phyloP scores from a whole-genome alignment of 2,329 filamentous ascomycete genomes.

The Arthrobotrys conoides region DNA sequence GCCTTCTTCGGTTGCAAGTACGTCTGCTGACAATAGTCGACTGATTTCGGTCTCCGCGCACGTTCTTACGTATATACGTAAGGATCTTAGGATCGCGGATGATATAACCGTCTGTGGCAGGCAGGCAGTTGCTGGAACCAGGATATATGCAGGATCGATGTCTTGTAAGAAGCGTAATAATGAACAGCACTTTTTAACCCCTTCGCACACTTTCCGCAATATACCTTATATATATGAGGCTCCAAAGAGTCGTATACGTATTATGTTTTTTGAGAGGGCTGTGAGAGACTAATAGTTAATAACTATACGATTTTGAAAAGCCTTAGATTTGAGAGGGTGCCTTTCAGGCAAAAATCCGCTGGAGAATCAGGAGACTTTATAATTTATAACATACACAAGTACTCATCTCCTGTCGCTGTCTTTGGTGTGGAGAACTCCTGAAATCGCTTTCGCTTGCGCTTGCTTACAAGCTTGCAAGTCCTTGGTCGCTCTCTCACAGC shows the following conservation, averaged over 20 bases:
- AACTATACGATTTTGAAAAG: too few species aligned
- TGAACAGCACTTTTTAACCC: slow-evolving; percentile 37
- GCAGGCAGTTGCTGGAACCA: slow-evolving; percentile 7
- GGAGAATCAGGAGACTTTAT: slow-evolving; percentile 59
- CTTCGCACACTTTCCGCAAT: slow-evolving; percentile 53
- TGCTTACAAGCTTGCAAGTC: too few species aligned
- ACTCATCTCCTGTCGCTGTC: slow-evolving; percentile 31
- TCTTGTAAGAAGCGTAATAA: neutral
- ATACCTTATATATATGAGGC: slow-evolving; percentile 10
- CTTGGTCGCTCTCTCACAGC: slow-evolving; percentile 38
- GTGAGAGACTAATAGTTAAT: too few species aligned
- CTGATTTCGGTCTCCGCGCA: slow-evolving; percentile 43
- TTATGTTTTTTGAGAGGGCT: too few species aligned
- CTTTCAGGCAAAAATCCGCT: slow-evolving; percentile 51
- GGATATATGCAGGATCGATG: slow-evolving; percentile 15
- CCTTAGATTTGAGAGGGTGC: slow-evolving; percentile 45
- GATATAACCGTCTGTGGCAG: slow-evolving; percentile 10
- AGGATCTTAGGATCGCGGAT: slow-evolving; percentile 21
- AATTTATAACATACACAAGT: slow-evolving; percentile 36
- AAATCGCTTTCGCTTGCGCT: slow-evolving; percentile 42
- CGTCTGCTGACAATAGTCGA: slow-evolving; percentile 52
- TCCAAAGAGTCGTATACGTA: neutral
- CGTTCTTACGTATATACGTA: too few species aligned
- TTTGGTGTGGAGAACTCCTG: slow-evolving; percentile 47
- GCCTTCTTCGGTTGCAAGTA: slow-evolving; percentile 30